Base-by-base conservation (phyloP, 2,329 filamentous ascomycete species). In the Colletotrichum lentis region DNA sequence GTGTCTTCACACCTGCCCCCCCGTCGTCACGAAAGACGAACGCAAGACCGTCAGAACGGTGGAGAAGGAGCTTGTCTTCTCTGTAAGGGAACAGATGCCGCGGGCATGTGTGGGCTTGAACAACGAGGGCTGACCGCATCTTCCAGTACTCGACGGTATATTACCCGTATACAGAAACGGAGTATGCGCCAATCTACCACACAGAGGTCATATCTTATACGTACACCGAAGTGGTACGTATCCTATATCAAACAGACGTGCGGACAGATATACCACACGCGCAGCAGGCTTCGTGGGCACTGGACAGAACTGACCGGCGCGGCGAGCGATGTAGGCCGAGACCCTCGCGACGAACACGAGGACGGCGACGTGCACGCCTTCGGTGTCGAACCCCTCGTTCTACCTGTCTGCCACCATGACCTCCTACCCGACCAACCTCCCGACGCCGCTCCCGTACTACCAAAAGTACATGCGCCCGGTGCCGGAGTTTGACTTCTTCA, bases 1-100 rank as follows among this genome's bases (percentile, higher is more conserved):
- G 46, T 62, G 58, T 43, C 58, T 62, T 2, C 31, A 53, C 46
- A 43, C 22, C 4, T 62, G 47, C n/a, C 47, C 58, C 20, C 27
- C 27, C 4, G 27, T 41, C 20, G 16, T 62, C 11, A 62, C 37
- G 14, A 39, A 43, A 5, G 47, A 62, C 47, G 24, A 27, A 18
- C 58, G 58, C 14, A 62, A 53, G 22, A 31, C 31, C 16, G 35
- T 62, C 4, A 62, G 39, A 47, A 52, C 31, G 22, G 12, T 52
- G n/a, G 58, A 62, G 39, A 57, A 14, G 5, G 54, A 24, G 12
- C 31, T 24, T 27, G 7, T 5, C 16, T 18, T 35, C 2, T 8
- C 24, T 10, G 31, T 35, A 35, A 35, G 31, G 31, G 8, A 35
- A 10, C 10, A 35, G 8, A 10, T 10, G 31, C 31, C 8, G 31